Percentiles rank a stretch among this genome's conserved stretches.
phyloP scores from a whole-genome alignment of 768 basidiomycete genomes.

The Psilocybe cyanescens region DNA sequence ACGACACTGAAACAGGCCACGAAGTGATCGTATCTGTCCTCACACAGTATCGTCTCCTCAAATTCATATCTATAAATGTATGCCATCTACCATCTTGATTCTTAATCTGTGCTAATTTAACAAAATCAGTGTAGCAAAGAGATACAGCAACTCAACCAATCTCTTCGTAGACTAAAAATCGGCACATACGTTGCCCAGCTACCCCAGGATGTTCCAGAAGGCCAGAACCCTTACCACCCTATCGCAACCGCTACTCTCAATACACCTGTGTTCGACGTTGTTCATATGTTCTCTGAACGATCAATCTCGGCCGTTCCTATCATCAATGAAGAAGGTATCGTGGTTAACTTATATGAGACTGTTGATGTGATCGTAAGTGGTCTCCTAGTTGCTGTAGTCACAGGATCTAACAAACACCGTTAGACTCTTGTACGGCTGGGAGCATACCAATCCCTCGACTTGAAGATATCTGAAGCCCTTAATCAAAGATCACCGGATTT shows the following conservation, averaged over 20 bases:
- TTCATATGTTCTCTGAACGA: slow-evolving; percentile 96
- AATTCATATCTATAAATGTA: slow-evolving; percentile 98
- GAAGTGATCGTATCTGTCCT: slow-evolving; percentile 95
- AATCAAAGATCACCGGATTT: slow-evolving; percentile 93
- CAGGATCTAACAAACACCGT: slow-evolving; percentile 9
- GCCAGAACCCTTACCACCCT: slow-evolving; percentile 80
- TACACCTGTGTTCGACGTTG: slow-evolving; percentile 96
- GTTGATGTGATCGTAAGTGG: slow-evolving; percentile 94
- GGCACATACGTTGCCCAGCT: slow-evolving; percentile 85
- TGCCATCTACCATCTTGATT: slow-evolving; percentile 25
- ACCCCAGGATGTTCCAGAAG: slow-evolving; percentile 48
- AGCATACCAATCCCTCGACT: slow-evolving; percentile 93
- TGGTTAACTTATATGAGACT: slow-evolving; percentile 96
- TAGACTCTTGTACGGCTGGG: slow-evolving; percentile 95
- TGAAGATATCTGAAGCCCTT: slow-evolving; percentile 91
- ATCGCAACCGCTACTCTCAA: slow-evolving; percentile 89
- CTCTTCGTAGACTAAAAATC: slow-evolving; percentile 86
- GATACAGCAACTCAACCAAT: slow-evolving; percentile 76
- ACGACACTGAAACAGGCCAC: slow-evolving; percentile 91
- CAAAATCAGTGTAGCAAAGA: slow-evolving; percentile 77
- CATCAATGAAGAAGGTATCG: slow-evolving; percentile 88
- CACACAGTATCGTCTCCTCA: slow-evolving; percentile 97
- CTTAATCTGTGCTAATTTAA: slow-evolving; percentile 14
- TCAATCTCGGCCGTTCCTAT: slow-evolving; percentile 98
- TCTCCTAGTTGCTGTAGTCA: neutral